phyloP scores from a whole-genome alignment of 129 eudicot genomes.

The Flaveria trinervia region DNA sequence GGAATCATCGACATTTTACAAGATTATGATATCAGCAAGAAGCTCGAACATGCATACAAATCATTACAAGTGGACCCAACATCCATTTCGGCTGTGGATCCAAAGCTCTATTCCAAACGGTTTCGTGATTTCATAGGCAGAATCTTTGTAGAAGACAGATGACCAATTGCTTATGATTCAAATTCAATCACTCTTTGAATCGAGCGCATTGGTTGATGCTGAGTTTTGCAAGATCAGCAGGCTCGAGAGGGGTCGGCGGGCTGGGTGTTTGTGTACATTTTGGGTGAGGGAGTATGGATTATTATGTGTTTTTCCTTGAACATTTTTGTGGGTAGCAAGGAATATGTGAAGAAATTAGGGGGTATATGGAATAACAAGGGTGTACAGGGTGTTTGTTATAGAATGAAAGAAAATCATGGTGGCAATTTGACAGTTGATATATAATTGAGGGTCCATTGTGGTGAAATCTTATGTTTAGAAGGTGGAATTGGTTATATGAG shows the following conservation, averaged over 20 bases:
- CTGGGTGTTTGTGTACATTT: constrained; percentile 43
- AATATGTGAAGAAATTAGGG: constrained; percentile 40
- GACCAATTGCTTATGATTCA: constrained; percentile 13
- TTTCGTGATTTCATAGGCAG: constrained; percentile 83
- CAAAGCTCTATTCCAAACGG: constrained; percentile 85
- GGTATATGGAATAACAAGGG: constrained; percentile 48
- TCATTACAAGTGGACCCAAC: constrained; percentile 89
- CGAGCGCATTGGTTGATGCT: not conserved
- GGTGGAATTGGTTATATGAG: constrained; percentile 28
- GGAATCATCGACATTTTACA: constrained; percentile 93
- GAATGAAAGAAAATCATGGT: constrained; percentile 44
- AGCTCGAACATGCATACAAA: constrained; percentile 95
- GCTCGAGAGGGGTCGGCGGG: constrained; percentile 5
- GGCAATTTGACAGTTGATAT: constrained; percentile 20
- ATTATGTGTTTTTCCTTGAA: constrained; percentile 35
- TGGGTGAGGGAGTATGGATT: constrained; percentile 37
- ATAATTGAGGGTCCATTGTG: not conserved
- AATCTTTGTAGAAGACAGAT: constrained; percentile 81
- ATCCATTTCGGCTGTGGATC: constrained; percentile 96
- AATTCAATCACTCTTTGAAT: constrained; percentile 47
- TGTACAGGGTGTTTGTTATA: constrained; percentile 61
- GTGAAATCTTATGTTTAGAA: constrained; percentile 17
- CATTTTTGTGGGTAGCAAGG: constrained; percentile 48
- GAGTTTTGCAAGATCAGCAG: not conserved
- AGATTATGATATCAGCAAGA: constrained; percentile 95